Conservation (phyloP, 1,284 basidiomycete species). For the Naganishia sp. region DNA sequence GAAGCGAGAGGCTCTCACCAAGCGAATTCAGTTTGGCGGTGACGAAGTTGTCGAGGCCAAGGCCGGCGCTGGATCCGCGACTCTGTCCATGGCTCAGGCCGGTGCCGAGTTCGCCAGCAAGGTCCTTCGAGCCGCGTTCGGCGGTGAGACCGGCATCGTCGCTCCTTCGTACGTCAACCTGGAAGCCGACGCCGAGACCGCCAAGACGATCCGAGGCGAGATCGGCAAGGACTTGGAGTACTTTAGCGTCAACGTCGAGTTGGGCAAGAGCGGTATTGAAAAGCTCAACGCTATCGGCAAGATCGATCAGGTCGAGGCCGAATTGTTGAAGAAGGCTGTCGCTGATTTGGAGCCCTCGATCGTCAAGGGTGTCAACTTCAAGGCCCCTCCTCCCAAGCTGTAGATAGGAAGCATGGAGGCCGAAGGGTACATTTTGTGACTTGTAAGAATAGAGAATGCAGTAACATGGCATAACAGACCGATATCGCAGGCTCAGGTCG, state of each 20-base stretch:
- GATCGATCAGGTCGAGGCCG: conserved; percentile 57
- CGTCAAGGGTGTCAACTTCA: conserved; percentile 55
- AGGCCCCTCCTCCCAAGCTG: conserved; percentile 50
- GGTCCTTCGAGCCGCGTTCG: conserved; percentile 74
- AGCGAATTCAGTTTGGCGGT: conserved; percentile 94
- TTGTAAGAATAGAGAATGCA: conserved; percentile 18
- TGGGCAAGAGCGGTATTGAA: conserved; percentile 69
- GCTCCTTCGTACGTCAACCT: conserved; percentile 87
- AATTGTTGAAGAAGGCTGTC: conserved; percentile 57
- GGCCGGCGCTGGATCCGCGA: conserved; percentile 81
- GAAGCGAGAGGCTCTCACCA: conserved; percentile 63
- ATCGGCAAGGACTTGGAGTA: conserved; percentile 65
- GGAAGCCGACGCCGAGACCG: conserved; percentile 54
- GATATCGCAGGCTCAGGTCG: too few relatives aligned
- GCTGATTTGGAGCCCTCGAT: conserved; percentile 59
- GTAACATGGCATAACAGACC: background rate
- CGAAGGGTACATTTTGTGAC: conserved; percentile 2
- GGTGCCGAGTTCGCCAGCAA: conserved; percentile 84
- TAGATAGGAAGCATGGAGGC: conserved; percentile 35
- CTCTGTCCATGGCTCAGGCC: conserved; percentile 90
- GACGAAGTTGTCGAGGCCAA: conserved; percentile 93
- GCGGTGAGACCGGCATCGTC: conserved; percentile 80
- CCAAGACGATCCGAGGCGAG: conserved; percentile 54
- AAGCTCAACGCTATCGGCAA: conserved; percentile 60
- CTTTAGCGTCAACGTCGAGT: conserved; percentile 87